These are phyloP conservation scores for Suillus bovinus DNA, from an alignment of 768 basidiomycete genomes.

Conservation along the genomic window DNA sequence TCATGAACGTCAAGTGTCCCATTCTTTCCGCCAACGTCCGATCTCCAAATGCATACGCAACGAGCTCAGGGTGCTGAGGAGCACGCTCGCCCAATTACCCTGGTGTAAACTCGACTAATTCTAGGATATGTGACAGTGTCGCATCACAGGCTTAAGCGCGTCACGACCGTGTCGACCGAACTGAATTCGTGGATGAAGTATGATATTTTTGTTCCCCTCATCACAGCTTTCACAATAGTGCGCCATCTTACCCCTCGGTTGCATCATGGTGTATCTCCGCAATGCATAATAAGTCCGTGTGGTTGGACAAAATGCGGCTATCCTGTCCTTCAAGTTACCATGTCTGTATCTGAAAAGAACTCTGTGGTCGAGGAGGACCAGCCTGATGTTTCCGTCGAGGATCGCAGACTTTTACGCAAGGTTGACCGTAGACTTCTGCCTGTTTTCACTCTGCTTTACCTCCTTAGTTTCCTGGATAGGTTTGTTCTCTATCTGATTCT, in stretches of 20 bases:
- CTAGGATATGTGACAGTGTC: too few species aligned
- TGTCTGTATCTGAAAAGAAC: slow-evolving; percentile 15
- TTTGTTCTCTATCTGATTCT: slow-evolving; percentile 13
- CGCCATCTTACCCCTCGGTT: slow-evolving; percentile 8
- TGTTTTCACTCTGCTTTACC: slow-evolving; percentile 40
- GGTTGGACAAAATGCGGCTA: neutral
- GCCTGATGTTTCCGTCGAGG: slow-evolving; percentile 12
- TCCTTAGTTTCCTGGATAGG: slow-evolving; percentile 44
- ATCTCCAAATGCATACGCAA: too few species aligned
- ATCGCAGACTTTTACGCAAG: slow-evolving; percentile 32
- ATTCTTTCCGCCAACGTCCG: too few species aligned
- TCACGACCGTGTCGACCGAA: neutral
- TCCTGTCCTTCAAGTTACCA: neutral
- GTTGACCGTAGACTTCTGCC: slow-evolving; percentile 40
- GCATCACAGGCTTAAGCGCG: too few species aligned
- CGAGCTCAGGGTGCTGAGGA: too few species aligned
- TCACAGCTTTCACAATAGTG: neutral
- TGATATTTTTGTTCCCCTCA: neutral
- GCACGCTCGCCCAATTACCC: too few species aligned
- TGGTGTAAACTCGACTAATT: too few species aligned
- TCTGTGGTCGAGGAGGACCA: slow-evolving; percentile 11
- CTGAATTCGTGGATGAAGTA: neutral
- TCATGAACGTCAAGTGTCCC: too few species aligned
- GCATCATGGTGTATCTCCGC: neutral
- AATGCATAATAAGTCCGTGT: neutral